Evolutionary conservation across 192 early-diverging fungal genomes (phyloP).

Genomic region (Glomus cerebriforme): DNA sequence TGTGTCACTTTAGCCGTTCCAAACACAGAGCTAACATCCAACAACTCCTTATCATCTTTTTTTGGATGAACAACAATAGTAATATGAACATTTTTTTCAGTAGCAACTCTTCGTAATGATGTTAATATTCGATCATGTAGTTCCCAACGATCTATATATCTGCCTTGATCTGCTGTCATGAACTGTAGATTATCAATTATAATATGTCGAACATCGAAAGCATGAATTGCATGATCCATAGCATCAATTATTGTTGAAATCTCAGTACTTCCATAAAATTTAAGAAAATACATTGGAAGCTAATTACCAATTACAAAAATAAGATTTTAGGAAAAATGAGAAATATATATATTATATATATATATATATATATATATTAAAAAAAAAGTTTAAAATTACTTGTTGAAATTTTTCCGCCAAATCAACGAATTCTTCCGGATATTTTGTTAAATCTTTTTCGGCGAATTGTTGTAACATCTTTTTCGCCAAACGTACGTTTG

Average conservation of each 20-base stretch:
- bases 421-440: conserved; percentile 54
- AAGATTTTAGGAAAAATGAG: too few relatives aligned
- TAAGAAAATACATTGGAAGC: conserved; percentile 73
- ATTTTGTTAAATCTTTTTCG: conserved; percentile 51
- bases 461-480: conserved; percentile 72
- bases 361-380: too few relatives aligned
- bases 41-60: conserved; percentile 57
- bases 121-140: conserved; percentile 68
- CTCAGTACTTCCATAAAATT: conserved; percentile 73
- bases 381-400: conserved; percentile 31
- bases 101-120: conserved; percentile 66
- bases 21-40: conserved; percentile 72
- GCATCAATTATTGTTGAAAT: conserved; percentile 65
- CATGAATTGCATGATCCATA: conserved; percentile 68
- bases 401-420: conserved; percentile 68
- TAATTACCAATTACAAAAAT: conserved; percentile 15
- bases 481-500: conserved; percentile 65
- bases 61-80: conserved; percentile 72
- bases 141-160: conserved; percentile 63
- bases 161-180: conserved; percentile 68
- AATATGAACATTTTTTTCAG: conserved; percentile 69
- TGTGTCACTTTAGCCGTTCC: conserved; percentile 76
- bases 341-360: too few relatives aligned
- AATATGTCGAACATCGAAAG: conserved; percentile 71
- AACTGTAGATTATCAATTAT: conserved; percentile 78